A percentile compares a stretch with the other conserved stretches of the same genome.
phyloP scores from a whole-genome alignment of 495 filamentous ascomycete species.

The Rhizodiscina lignyota region DNA sequence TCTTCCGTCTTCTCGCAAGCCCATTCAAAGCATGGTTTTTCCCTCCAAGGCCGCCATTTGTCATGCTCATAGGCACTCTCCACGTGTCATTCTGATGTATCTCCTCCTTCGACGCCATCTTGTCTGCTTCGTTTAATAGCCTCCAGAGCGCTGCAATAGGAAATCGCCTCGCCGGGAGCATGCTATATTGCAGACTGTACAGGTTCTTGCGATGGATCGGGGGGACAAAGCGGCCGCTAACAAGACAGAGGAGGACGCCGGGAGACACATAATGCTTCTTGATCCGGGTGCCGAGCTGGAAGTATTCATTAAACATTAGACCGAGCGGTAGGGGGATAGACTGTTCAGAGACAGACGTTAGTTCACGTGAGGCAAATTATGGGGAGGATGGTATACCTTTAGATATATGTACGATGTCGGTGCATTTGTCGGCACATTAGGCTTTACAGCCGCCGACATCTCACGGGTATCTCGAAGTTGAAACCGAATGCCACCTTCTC shows the following conservation, averaged over 20 bases:
- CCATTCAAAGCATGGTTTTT: no score
- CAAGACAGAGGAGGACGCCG: slow-evolving; percentile 67
- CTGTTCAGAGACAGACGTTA: no score
- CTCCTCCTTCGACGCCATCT: no score
- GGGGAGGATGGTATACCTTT: no score
- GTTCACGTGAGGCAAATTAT: no score
- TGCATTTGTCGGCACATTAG: slow-evolving; percentile 12
- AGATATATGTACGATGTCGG: slow-evolving; percentile 55
- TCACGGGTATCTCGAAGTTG: slow-evolving; percentile 69
- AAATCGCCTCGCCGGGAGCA: slow-evolving; percentile 72
- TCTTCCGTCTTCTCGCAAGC: no score
- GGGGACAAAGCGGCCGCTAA: slow-evolving; percentile 70
- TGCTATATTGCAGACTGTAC: slow-evolving; percentile 95
- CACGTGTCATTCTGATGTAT: no score
- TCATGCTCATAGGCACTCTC: no score
- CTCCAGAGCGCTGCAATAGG: slow-evolving; percentile 76
- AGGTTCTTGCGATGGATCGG: slow-evolving; percentile 88
- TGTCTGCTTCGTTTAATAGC: slow-evolving; percentile 51
- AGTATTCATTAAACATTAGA: slow-evolving; percentile 93
- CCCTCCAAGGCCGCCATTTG: no score
- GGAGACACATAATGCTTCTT: slow-evolving; percentile 90
- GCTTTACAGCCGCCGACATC: slow-evolving; percentile 18
- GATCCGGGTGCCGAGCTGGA: slow-evolving; percentile 80
- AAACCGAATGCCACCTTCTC: slow-evolving; percentile 69
- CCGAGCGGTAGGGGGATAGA: slow-evolving; percentile 78